Conservation (phyloP, 352 stramenopile genomes). For the Globisporangium emineosum region DNA sequence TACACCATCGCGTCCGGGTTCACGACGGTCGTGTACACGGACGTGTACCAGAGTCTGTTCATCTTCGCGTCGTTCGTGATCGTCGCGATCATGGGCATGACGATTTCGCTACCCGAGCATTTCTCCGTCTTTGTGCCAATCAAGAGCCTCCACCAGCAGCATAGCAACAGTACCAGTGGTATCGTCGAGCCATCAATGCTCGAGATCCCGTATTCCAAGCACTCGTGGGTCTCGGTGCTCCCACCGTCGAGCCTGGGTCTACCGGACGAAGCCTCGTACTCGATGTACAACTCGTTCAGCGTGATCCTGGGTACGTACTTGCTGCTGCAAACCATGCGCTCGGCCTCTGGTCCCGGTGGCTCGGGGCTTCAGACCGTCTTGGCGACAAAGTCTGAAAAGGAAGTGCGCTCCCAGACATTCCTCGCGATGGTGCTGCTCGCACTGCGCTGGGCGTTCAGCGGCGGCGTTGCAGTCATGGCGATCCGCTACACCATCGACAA, state of each 20-base stretch:
- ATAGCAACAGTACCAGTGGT: not conserved
- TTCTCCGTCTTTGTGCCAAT: slow-evolving; percentile 64
- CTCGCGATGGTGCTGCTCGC: slow-evolving; percentile 70
- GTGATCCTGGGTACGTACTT: slow-evolving; percentile 58
- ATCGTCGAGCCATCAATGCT: slow-evolving; percentile 32
- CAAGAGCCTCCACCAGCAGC: slow-evolving; percentile 22
- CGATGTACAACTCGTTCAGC: slow-evolving; percentile 75
- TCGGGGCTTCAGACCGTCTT: slow-evolving; percentile 70
- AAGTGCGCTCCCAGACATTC: slow-evolving; percentile 76
- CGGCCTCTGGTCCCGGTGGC: slow-evolving; percentile 59
- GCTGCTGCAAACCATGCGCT: slow-evolving; percentile 65
- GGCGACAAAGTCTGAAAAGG: slow-evolving; percentile 75
- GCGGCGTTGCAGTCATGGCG: slow-evolving; percentile 61
- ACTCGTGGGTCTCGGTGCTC: slow-evolving; percentile 46
- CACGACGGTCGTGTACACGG: slow-evolving; percentile 77
- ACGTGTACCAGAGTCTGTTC: slow-evolving; percentile 82
- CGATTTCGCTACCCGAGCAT: slow-evolving; percentile 40
- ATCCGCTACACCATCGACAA: slow-evolving; percentile 64
- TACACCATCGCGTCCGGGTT: slow-evolving; percentile 75
- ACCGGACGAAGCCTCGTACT: slow-evolving; percentile 46
- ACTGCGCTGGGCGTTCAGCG: slow-evolving; percentile 76
- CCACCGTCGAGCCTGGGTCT: slow-evolving; percentile 34
- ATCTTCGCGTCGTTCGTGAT: slow-evolving; percentile 77
- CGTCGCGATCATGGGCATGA: slow-evolving; percentile 57
- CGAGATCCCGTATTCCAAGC: slow-evolving; percentile 43